Evolutionary conservation across 192 early-diverging fungal genomes (phyloP), one percentile per base, ranked within the genome.

Genomic region (Pilaira anomala): DNA sequence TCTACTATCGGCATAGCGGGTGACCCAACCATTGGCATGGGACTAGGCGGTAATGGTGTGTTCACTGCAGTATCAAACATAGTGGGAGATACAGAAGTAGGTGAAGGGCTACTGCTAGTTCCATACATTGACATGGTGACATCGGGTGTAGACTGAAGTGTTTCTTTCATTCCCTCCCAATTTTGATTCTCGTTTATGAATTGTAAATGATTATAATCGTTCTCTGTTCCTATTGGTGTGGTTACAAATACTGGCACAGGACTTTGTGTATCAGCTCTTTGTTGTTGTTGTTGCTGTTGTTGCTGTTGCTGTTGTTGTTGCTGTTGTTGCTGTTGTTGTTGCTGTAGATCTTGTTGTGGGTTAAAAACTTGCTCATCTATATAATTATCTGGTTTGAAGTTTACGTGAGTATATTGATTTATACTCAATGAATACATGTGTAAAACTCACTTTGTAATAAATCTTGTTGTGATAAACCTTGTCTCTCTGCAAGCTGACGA

Each of bases 1-100:
- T 55, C 39, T 24, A 11, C 13, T 12, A 58, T 7, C 9, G 39
- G 33, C 0, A 42, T 13, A 12, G 13, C 21, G 21, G 56, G 56
- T 9, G 56, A 41, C 0, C 56, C 56, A 7, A 40, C 25, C 40
- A 58, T 58, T 25, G 56, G 56, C 16, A 41, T 39, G 16, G 56
- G 56, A 24, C 55, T 57, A 7, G 55, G 55, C 13, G 55, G 55
- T 41, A 57, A 22, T 40, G 55, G 55, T 12, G 39, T 57, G 14
- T 57, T 57, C 12, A 57, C 22, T 13, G 55, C 55, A 16, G 4
- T 42, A 22, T 42, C 55, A 57, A 40, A 57, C 19, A 58, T 21
- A 7, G 40, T 40, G 2, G 55, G 55, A 5, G 55, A 57, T 12
- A 42, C 2, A 1, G 30, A 36, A 22, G 36, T 33, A 56, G 56